These are phyloP conservation scores for Leccinum pellstonianum DNA, from an alignment of 768 basidiomycete species.

Conservation along the genomic window DNA sequence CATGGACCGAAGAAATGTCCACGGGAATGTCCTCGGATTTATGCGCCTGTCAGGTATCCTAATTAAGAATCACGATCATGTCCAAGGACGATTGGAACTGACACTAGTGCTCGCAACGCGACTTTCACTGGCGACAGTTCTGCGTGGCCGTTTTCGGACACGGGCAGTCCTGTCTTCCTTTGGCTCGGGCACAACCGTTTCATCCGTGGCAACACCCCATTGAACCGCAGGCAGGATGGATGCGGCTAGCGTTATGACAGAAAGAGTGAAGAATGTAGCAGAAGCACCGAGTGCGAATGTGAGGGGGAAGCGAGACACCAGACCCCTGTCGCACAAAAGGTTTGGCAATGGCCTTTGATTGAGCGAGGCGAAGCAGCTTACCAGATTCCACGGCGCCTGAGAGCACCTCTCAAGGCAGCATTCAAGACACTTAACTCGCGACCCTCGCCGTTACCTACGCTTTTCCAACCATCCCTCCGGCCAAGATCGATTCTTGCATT, in stretches of 20 bases:
- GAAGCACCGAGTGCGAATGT: slow-evolving; percentile 48
- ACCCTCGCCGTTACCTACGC: slow-evolving; percentile 64
- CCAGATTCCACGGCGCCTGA: slow-evolving; percentile 71
- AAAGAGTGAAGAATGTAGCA: slow-evolving; percentile 45
- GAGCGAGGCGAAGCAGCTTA: slow-evolving; percentile 32
- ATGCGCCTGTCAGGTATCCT: slow-evolving; percentile 20
- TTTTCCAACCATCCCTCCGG: slow-evolving; percentile 70
- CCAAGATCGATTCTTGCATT: slow-evolving; percentile 70
- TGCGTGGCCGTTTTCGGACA: slow-evolving; percentile 31
- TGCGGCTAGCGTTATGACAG: slow-evolving; percentile 44
- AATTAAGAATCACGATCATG: slow-evolving; percentile 2
- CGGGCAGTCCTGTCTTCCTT: slow-evolving; percentile 26
- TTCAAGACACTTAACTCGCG: slow-evolving; percentile 69
- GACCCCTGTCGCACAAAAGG: slow-evolving; percentile 44
- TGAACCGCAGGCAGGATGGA: slow-evolving; percentile 52
- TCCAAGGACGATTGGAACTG: slow-evolving; percentile 10
- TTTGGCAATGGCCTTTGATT: not conserved
- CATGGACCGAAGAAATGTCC: slow-evolving; percentile 32
- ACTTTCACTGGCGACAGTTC: slow-evolving; percentile 18
- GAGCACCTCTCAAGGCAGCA: slow-evolving; percentile 59
- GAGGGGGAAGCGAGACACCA: slow-evolving; percentile 69
- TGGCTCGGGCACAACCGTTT: slow-evolving; percentile 8
- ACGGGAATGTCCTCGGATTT: slow-evolving; percentile 30
- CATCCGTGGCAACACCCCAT: slow-evolving; percentile 21
- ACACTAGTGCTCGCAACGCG: slow-evolving; percentile 22